Evolutionary conservation across 257 asterid species (phyloP), one percentile per base, ranked within the genome.

Genomic region (Paulownia fortunei): DNA sequence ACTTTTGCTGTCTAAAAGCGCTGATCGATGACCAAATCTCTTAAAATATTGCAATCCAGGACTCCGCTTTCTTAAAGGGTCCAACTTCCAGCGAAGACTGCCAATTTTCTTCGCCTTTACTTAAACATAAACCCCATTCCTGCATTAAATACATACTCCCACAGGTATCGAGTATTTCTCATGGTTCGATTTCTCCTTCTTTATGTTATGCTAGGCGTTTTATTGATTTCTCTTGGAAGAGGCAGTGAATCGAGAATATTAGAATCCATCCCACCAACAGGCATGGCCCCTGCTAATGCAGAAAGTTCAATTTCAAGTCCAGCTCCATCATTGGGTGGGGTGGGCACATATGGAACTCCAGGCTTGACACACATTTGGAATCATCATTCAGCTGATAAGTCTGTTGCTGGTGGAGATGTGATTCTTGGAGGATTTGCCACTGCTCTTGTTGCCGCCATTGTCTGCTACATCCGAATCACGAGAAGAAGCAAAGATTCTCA

Each of bases 401-500:
- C 84, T 24, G 46, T 39, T 42, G 80, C 75, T 27, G 79, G 84
- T 68, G 84, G 80, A 69, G 87, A 84, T 68, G 71, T 82, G 34
- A 84, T 84, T 39, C 82, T 87, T 15, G 84, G 85, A 46, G 87
- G 88, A 51, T 84, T 84, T 15, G 88, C 85, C 0, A 44, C 64
- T 44, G 82, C 82, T 60, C 42, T 82, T 4, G 27, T 77, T 19
- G 82, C 77, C 21, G 76, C 88, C 63, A 78, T 87, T 39, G 59
- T 77, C 32, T 80, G 84, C 76, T 86, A 86, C 72, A 81, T 84
- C 32, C 76, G 83, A n/a, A 49, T 87, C 47, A 87, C 89, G 18
- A 69, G 82, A 56, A 69, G 77, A 70, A 72, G 47, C 19, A 26
- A 19, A 79, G 37, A 34, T 34, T 2, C 37, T 34, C 37, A 34